Conservation (phyloP, 768 basidiomycete genomes). For the Collybia nuda region DNA sequence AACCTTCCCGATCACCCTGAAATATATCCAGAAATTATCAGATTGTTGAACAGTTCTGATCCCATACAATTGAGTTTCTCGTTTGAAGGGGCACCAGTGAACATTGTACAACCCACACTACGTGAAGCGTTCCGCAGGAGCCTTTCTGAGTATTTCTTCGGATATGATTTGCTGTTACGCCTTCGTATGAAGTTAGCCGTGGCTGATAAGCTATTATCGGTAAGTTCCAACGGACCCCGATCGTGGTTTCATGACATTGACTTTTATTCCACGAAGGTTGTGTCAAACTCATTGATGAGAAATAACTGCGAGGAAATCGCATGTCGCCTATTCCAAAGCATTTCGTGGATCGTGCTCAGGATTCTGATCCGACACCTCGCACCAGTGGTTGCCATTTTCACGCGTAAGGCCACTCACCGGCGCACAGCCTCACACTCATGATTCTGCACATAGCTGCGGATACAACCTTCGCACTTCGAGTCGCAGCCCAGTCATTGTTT, state of each 20-base stretch:
- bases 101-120: neutral
- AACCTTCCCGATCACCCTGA: constrained; percentile 9
- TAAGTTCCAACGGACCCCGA: neutral
- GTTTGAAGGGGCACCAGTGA: constrained; percentile 1
- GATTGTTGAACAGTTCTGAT: constrained; percentile 3
- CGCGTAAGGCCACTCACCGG: constrained; percentile 5
- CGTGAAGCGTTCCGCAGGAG: constrained; percentile 8
- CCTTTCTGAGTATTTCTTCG: constrained; percentile 9
- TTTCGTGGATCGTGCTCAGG: constrained; percentile 8
- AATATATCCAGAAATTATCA: constrained; percentile 6
- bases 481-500: constrained; percentile 3
- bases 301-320: constrained; percentile 10
- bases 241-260: neutral
- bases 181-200: constrained; percentile 10
- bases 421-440: neutral
- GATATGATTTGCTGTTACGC: constrained; percentile 8
- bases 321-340: constrained; percentile 7
- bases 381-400: constrained; percentile 4
- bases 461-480: constrained; percentile 5
- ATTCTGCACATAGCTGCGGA: constrained; percentile 4
- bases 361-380: constrained; percentile 13
- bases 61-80: neutral
- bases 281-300: constrained; percentile 2
- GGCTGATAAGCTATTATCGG: constrained; percentile 7
- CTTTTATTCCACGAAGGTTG: constrained; percentile 1